A percentile compares a stretch with the other conserved stretches of the same genome.
Conservation (phyloP, 148 eudicot species). For the Oxyria digyna region DNA sequence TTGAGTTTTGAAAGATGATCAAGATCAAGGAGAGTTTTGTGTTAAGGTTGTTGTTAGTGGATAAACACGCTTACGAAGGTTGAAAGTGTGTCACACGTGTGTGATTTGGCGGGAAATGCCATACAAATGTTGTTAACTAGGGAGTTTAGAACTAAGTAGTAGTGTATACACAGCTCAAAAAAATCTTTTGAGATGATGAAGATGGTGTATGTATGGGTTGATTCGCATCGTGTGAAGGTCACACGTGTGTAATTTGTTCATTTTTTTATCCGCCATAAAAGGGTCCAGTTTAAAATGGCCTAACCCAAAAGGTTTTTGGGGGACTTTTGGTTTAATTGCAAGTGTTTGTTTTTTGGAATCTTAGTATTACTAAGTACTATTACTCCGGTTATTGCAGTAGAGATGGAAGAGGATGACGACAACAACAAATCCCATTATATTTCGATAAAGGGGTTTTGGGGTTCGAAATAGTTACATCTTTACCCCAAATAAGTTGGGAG, state of each 20-base stretch:
- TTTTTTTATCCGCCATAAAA: neutral
- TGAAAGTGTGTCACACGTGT: neutral
- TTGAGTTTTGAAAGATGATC: neutral
- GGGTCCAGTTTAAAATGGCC: conserved; percentile 3
- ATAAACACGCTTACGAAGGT: neutral
- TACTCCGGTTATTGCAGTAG: neutral
- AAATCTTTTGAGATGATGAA: neutral
- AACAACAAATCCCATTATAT: too few species aligned
- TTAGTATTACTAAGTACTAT: neutral
- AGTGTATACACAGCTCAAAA: conserved; percentile 2
- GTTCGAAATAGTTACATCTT: too few species aligned
- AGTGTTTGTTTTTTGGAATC: conserved; percentile 6
- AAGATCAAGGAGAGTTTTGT: neutral
- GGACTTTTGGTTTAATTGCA: conserved; percentile 1
- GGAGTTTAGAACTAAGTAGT: neutral
- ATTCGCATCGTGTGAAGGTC: conserved; percentile 10
- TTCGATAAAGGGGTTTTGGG: too few species aligned
- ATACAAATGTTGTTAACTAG: neutral
- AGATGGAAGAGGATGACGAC: too few species aligned
- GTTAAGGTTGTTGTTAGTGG: neutral
- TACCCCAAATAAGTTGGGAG: too few species aligned
- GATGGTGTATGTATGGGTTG: neutral
- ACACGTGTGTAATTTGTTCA: conserved; percentile 4
- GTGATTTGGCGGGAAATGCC: neutral
- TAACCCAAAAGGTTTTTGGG: conserved; percentile 1